phyloP scores from a whole-genome alignment of 495 filamentous ascomycete species.

The Pyronema omphalodes region DNA sequence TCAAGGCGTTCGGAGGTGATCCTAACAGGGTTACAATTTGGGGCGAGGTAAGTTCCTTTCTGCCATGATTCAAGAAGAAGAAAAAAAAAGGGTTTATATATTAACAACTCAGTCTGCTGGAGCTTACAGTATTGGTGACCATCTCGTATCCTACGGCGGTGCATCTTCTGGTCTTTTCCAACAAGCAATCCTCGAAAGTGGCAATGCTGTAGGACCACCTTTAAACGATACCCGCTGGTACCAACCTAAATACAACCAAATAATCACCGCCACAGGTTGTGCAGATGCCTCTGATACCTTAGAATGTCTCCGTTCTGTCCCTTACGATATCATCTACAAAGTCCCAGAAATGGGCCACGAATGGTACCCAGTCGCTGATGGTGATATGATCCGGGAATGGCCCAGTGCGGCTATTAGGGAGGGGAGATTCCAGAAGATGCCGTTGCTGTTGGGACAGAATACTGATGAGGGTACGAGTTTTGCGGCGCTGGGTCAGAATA shows the following conservation, averaged over 20 bases:
- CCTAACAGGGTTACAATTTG: slow-evolving; percentile 44
- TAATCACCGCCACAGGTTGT: slow-evolving; percentile 28
- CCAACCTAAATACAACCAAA: slow-evolving; percentile 27
- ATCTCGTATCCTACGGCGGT: slow-evolving; percentile 36
- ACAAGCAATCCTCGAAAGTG: slow-evolving; percentile 31
- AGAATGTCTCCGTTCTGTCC: slow-evolving; percentile 32
- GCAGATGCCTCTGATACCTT: slow-evolving; percentile 26
- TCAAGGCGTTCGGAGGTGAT: slow-evolving; percentile 52
- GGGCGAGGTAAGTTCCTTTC: slow-evolving; percentile 31
- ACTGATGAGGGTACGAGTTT: slow-evolving; percentile 35
- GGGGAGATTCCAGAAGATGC: slow-evolving; percentile 31
- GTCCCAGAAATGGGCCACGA: slow-evolving; percentile 24
- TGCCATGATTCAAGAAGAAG: not conserved
- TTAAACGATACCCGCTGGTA: slow-evolving; percentile 26
- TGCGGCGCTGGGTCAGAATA: slow-evolving; percentile 30
- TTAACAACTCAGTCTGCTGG: slow-evolving; percentile 28
- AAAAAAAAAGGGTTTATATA: not conserved
- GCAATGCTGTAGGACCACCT: slow-evolving; percentile 27
- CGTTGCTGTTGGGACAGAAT: slow-evolving; percentile 31
- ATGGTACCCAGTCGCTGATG: slow-evolving; percentile 33
- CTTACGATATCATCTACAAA: slow-evolving; percentile 29
- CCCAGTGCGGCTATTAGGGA: slow-evolving; percentile 26
- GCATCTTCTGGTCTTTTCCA: slow-evolving; percentile 30
- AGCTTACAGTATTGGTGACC: slow-evolving; percentile 33
- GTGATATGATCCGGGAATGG: slow-evolving; percentile 30